Evolutionary conservation across 2,329 filamentous ascomycete species (phyloP).

Genomic region (Cercospora canescens): DNA sequence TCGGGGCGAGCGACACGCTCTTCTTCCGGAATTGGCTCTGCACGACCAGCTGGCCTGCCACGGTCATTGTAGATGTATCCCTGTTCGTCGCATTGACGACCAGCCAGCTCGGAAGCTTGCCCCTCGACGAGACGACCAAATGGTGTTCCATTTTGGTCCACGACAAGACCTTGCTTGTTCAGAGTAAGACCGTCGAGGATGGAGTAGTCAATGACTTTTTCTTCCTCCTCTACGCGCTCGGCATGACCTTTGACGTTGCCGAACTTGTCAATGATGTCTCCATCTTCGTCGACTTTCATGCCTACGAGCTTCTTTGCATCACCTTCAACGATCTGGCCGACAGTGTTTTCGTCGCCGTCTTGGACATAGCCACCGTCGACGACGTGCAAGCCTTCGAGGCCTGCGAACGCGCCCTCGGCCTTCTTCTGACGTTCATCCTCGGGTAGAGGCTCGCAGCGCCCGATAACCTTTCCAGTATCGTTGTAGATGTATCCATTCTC

Average conservation of each 20-base stretch:
- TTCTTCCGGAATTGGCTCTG: slow-evolving; percentile 58
- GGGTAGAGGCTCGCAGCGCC: slow-evolving; percentile 60
- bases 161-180: slow-evolving; percentile 61
- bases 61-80: slow-evolving; percentile 58
- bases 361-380: slow-evolving; percentile 71
- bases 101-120: slow-evolving; percentile 56
- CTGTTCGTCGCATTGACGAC: slow-evolving; percentile 56
- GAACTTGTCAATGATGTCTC: slow-evolving; percentile 62
- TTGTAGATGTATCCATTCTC: slow-evolving; percentile 58
- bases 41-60: slow-evolving; percentile 58
- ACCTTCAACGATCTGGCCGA: slow-evolving; percentile 58
- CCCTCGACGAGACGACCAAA: slow-evolving; percentile 59
- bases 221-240: slow-evolving; percentile 53
- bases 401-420: slow-evolving; percentile 67
- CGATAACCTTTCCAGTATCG: slow-evolving; percentile 57
- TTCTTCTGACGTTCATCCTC: slow-evolving; percentile 57
- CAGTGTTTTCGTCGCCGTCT: slow-evolving; percentile 73
- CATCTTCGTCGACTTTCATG: slow-evolving; percentile 61
- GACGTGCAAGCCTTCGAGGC: slow-evolving; percentile 64
- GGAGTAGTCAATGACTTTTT: slow-evolving; percentile 49
- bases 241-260: slow-evolving; percentile 63
- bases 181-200: slow-evolving; percentile 54
- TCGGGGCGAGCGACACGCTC: slow-evolving; percentile 59
- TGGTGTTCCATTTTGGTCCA: slow-evolving; percentile 54
- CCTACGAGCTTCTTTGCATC: slow-evolving; percentile 61